phyloP scores from a whole-genome alignment of 495 filamentous ascomycete genomes.

The Penicillium coprophilum region DNA sequence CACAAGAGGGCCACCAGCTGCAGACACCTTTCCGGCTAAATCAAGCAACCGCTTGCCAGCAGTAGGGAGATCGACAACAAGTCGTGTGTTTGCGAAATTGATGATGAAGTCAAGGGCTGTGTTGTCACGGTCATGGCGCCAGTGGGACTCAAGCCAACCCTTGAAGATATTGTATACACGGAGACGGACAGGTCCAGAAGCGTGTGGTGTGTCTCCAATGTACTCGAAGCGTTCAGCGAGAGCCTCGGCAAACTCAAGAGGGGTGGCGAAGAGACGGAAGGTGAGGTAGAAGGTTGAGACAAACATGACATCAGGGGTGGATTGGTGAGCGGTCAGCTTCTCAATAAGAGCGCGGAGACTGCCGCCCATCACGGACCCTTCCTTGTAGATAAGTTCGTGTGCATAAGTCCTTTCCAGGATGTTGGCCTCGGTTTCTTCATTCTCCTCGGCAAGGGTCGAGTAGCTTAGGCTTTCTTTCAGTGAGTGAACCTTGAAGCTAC shows the following conservation, averaged over 20 bases:
- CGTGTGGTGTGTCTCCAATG: constrained; percentile 70
- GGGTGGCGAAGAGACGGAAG: constrained; percentile 90
- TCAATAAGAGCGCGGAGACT: constrained; percentile 90
- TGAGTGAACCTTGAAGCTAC: constrained; percentile 41
- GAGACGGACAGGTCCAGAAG: constrained; percentile 77
- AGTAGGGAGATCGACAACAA: constrained; percentile 65
- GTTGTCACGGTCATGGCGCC: constrained; percentile 77
- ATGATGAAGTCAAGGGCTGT: constrained; percentile 72
- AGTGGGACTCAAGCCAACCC: constrained; percentile 94
- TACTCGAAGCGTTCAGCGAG: constrained; percentile 91
- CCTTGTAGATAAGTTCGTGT: constrained; percentile 91
- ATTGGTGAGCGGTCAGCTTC: constrained; percentile 87
- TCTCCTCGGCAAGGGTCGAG: constrained; percentile 67
- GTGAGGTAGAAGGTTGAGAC: constrained; percentile 96
- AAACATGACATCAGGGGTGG: constrained; percentile 89
- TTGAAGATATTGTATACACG: constrained; percentile 97
- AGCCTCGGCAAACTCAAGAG: constrained; percentile 72
- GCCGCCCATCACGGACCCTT: constrained; percentile 91
- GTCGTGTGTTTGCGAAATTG: constrained; percentile 71
- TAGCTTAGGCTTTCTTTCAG: constrained; percentile 59
- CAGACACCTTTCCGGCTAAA: constrained; percentile 77
- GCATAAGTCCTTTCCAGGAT: constrained; percentile 82
- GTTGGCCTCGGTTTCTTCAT: constrained; percentile 75
- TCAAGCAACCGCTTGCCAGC: constrained; percentile 79
- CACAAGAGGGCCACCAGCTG: constrained; percentile 71